Percentiles rank a stretch among this genome's conserved stretches.
phyloP scores from a whole-genome alignment of 257 asterid genomes.

The Solanum chmielewskii region DNA sequence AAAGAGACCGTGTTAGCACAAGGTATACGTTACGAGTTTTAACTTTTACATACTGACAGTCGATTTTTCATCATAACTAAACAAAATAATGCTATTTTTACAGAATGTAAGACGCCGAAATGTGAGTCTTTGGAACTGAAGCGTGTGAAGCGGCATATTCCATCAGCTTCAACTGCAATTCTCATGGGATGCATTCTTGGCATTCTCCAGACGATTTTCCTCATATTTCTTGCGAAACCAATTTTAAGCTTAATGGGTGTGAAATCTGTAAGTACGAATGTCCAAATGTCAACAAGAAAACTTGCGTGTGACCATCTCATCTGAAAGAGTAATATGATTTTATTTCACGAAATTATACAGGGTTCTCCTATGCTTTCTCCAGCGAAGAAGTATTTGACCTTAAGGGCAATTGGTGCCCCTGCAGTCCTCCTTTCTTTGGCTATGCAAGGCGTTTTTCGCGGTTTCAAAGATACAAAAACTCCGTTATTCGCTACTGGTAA shows the following conservation, averaged over 20 bases:
- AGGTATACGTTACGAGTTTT: slow-evolving; percentile 8
- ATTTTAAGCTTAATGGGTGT: slow-evolving; percentile 68
- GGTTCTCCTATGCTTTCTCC: slow-evolving; percentile 78
- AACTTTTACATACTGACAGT: background rate
- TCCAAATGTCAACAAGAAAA: background rate
- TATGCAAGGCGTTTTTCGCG: slow-evolving; percentile 97
- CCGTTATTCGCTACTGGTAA: slow-evolving; percentile 90
- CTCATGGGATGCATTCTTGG: slow-evolving; percentile 64
- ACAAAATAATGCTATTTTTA: background rate
- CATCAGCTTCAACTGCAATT: slow-evolving; percentile 94
- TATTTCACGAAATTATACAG: slow-evolving; percentile 12
- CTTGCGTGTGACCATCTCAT: background rate
- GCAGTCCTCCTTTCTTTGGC: slow-evolving; percentile 95
- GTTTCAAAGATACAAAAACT: slow-evolving; percentile 83
- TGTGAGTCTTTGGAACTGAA: slow-evolving; percentile 15
- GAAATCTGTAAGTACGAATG: slow-evolving; percentile 39
- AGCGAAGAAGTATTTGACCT: slow-evolving; percentile 56
- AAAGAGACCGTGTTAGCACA: slow-evolving; percentile 9
- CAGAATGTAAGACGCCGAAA: slow-evolving; percentile 12
- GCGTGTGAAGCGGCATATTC: slow-evolving; percentile 39
- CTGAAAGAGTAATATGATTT: background rate
- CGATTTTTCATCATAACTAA: background rate
- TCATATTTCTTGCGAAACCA: slow-evolving; percentile 56
- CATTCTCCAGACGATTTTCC: slow-evolving; percentile 56
- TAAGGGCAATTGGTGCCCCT: slow-evolving; percentile 89